These are phyloP conservation scores for Solanum arcanum DNA, from an alignment of 257 asterid species.

Conservation along the genomic window DNA sequence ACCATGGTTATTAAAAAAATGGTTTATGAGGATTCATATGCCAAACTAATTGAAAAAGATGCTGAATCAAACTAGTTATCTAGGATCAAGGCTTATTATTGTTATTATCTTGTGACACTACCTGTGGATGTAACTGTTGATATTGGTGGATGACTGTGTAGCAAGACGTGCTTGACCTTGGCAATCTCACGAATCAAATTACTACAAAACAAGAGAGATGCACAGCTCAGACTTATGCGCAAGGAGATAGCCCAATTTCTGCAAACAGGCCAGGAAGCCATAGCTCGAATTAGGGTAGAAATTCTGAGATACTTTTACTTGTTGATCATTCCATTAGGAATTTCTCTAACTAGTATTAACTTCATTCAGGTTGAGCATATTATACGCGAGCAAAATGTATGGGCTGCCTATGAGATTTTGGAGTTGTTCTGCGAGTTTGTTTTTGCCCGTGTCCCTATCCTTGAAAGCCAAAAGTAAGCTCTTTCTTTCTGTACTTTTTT, in stretches of 20 bases:
- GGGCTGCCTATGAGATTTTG: constrained; percentile 83
- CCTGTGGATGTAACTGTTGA: neutral
- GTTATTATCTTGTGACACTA: neutral
- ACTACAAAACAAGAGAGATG: constrained; percentile 84
- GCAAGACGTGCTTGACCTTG: constrained; percentile 86
- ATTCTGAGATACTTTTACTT: neutral
- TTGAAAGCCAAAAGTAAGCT: constrained; percentile 66
- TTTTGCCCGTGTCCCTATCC: constrained; percentile 79
- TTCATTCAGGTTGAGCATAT: constrained; percentile 77
- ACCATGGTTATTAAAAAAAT: neutral
- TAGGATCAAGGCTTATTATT: neutral
- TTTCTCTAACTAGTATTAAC: neutral
- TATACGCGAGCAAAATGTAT: constrained; percentile 72
- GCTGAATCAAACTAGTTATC: neutral
- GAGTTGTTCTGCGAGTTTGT: constrained; percentile 78
- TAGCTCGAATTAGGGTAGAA: constrained; percentile 79
- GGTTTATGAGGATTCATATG: neutral
- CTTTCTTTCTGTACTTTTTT: neutral
- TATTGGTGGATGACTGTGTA: constrained; percentile 21
- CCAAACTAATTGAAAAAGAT: neutral
- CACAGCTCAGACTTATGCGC: constrained; percentile 68
- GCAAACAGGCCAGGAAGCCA: constrained; percentile 80
- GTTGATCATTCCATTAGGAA: neutral
- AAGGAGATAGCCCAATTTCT: constrained; percentile 89
- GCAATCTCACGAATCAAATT: constrained; percentile 76